Conservation (phyloP, 352 stramenopile species). For the Phytophthora gonapodyides region DNA sequence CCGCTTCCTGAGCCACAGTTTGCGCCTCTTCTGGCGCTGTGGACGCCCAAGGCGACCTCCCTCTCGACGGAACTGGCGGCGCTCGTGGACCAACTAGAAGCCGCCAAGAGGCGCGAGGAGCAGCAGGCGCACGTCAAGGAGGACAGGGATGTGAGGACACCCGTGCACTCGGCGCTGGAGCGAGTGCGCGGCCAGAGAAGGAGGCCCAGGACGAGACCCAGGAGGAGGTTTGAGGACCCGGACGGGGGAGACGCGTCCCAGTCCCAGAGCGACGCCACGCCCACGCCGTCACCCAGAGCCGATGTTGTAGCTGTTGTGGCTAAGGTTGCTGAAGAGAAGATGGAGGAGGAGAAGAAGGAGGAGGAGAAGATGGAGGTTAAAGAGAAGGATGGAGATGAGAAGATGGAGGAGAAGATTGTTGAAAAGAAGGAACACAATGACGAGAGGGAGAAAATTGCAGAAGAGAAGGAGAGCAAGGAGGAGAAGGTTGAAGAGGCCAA, state of each 20-base stretch:
- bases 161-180: constrained; percentile 28
- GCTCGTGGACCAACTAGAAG: constrained; percentile 49
- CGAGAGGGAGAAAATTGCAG: constrained; percentile 9
- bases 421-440: neutral
- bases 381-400: neutral
- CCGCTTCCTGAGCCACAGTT: constrained; percentile 56
- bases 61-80: constrained; percentile 43
- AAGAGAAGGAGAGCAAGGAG: constrained; percentile 11
- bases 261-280: constrained; percentile 32
- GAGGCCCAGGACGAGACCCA: constrained; percentile 31
- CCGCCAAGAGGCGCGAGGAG: constrained; percentile 34
- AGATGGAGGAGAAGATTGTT: constrained; percentile 5
- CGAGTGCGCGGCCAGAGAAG: constrained; percentile 24
- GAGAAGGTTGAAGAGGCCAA: constrained; percentile 9
- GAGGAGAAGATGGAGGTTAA: constrained; percentile 10
- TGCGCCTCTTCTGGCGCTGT: constrained; percentile 49
- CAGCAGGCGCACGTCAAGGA: constrained; percentile 16
- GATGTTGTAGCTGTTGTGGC: neutral
- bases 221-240: constrained; percentile 41
- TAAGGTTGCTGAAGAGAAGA: neutral
- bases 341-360: constrained; percentile 9
- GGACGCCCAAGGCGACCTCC: constrained; percentile 35
- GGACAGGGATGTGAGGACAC: constrained; percentile 14
- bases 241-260: constrained; percentile 28
- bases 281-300: constrained; percentile 26